phyloP scores from a whole-genome alignment of 2,329 filamentous ascomycete genomes.

The Pseudogymnoascus sp. region DNA sequence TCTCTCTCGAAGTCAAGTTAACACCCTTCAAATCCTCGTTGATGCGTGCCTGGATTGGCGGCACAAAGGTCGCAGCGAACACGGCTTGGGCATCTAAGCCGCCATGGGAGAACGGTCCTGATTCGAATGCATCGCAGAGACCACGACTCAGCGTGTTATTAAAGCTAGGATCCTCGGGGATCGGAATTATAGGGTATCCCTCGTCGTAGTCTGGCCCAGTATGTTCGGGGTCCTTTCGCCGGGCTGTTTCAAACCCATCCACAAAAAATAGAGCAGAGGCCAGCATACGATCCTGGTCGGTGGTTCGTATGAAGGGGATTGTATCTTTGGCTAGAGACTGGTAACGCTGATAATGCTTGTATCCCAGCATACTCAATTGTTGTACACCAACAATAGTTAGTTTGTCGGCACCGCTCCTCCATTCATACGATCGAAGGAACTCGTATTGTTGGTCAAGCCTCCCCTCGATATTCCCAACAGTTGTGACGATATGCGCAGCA shows the following conservation, averaged over 20 bases:
- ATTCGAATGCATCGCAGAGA: constrained; percentile 63
- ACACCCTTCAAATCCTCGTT: constrained; percentile 61
- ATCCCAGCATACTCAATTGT: constrained; percentile 67
- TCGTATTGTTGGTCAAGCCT: constrained; percentile 55
- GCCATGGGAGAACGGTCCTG: constrained; percentile 42
- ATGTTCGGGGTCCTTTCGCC: constrained; percentile 35
- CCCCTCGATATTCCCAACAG: constrained; percentile 36
- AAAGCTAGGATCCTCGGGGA: constrained; percentile 56
- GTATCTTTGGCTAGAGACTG: constrained; percentile 46
- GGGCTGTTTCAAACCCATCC: constrained; percentile 55
- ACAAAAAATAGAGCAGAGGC: constrained; percentile 70
- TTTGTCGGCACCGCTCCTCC: constrained; percentile 61
- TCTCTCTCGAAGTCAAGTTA: constrained; percentile 54
- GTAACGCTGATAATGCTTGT: constrained; percentile 70
- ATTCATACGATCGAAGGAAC: constrained; percentile 66
- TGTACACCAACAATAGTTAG: constrained; percentile 61
- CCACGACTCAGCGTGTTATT: constrained; percentile 82
- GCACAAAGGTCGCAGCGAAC: constrained; percentile 59
- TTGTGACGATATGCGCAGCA: constrained; percentile 56
- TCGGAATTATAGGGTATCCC: constrained; percentile 51
- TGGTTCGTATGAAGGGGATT: constrained; percentile 64
- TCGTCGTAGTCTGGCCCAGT: constrained; percentile 35
- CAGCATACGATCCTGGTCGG: constrained; percentile 63
- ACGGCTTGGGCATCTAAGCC: constrained; percentile 43
- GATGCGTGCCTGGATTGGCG: constrained; percentile 59